These are phyloP conservation scores for Colletotrichum gigasporum DNA, from an alignment of 2,329 filamentous ascomycete species.

Conservation along the genomic window DNA sequence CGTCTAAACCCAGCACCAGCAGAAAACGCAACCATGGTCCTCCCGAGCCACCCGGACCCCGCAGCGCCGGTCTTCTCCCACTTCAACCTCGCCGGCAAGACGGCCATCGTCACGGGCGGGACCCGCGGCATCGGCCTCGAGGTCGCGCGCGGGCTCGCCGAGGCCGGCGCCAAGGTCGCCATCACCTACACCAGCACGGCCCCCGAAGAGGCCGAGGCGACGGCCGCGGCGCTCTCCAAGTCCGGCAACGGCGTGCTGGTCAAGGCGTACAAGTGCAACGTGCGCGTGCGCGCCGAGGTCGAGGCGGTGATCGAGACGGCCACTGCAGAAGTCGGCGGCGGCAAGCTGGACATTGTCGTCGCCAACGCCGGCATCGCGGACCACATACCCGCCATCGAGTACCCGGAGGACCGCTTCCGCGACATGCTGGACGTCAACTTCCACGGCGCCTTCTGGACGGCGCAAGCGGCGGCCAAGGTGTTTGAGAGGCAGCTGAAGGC, in stretches of 20 bases:
- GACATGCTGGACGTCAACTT: constrained; percentile 51
- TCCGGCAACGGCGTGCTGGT: constrained; percentile 34
- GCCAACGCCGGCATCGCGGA: constrained; percentile 52
- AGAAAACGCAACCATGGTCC: constrained; percentile 10
- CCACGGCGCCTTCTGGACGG: constrained; percentile 53
- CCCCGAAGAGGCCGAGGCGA: constrained; percentile 20
- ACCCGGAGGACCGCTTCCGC: constrained; percentile 48
- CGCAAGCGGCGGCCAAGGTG: constrained; percentile 50
- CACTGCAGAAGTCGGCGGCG: constrained; percentile 44
- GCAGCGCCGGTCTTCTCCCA: constrained; percentile 22
- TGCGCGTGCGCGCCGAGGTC: constrained; percentile 40
- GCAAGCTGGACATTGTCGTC: constrained; percentile 50
- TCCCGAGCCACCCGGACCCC: constrained; percentile 22
- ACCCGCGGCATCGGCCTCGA: constrained; percentile 24
- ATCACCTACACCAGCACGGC: constrained; percentile 29
- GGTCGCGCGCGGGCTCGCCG: constrained; percentile 20
- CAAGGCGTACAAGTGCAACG: constrained; percentile 49
- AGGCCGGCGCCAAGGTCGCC: constrained; percentile 24
- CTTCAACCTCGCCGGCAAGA: constrained; percentile 31
- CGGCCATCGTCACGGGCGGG: constrained; percentile 23
- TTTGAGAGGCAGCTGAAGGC: constrained; percentile 45
- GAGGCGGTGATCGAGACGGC: constrained; percentile 39
- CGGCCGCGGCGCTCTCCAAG: constrained; percentile 19
- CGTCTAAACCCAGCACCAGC: background rate
- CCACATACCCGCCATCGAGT: constrained; percentile 48